Evolutionary conservation across 2,329 filamentous ascomycete genomes (phyloP).

Genomic region (Cladosporium austrohemisphaericum): DNA sequence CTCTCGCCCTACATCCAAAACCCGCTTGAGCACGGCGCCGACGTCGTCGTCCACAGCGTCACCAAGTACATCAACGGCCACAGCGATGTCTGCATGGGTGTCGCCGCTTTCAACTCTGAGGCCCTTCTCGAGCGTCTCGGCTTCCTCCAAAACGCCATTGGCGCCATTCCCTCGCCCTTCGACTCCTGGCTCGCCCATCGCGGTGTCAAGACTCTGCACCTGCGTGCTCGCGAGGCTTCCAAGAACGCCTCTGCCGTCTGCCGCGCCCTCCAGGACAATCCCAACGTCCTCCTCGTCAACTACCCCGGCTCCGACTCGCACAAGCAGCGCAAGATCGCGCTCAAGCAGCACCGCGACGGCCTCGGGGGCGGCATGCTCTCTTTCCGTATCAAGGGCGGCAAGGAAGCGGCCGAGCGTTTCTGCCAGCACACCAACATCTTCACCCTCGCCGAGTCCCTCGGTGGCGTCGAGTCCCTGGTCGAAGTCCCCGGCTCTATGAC

Average conservation of each 20-base stretch:
- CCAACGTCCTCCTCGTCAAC: slow-evolving; percentile 84
- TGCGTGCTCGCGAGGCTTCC: slow-evolving; percentile 81
- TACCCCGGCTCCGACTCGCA: slow-evolving; percentile 90
- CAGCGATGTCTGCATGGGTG: slow-evolving; percentile 93
- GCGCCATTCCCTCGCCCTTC: slow-evolving; percentile 89
- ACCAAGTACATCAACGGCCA: slow-evolving; percentile 99
- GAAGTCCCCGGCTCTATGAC: slow-evolving; percentile 97
- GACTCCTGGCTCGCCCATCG: slow-evolving; percentile 98
- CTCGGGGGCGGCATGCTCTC: slow-evolving; percentile 97
- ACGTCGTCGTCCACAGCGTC: slow-evolving; percentile 94
- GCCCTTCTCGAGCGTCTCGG: slow-evolving; percentile 70
- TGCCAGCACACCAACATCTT: slow-evolving; percentile 87
- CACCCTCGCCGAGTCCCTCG: slow-evolving; percentile 86
- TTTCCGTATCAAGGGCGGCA: slow-evolving; percentile 87
- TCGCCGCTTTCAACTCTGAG: slow-evolving; percentile 89
- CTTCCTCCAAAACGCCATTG: slow-evolving; percentile 97
- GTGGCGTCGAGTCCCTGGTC: slow-evolving; percentile 85
- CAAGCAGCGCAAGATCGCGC: slow-evolving; percentile 76
- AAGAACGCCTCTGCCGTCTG: slow-evolving; percentile 78
- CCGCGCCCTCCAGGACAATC: slow-evolving; percentile 69
- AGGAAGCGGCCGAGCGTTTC: slow-evolving; percentile 83
- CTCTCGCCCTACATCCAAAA: slow-evolving; percentile 95
- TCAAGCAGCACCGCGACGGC: slow-evolving; percentile 87
- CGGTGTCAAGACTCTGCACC: slow-evolving; percentile 92
- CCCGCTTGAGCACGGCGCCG: slow-evolving; percentile 88